phyloP scores from a whole-genome alignment of 768 basidiomycete species.

The Rhodotorula babjevae region DNA sequence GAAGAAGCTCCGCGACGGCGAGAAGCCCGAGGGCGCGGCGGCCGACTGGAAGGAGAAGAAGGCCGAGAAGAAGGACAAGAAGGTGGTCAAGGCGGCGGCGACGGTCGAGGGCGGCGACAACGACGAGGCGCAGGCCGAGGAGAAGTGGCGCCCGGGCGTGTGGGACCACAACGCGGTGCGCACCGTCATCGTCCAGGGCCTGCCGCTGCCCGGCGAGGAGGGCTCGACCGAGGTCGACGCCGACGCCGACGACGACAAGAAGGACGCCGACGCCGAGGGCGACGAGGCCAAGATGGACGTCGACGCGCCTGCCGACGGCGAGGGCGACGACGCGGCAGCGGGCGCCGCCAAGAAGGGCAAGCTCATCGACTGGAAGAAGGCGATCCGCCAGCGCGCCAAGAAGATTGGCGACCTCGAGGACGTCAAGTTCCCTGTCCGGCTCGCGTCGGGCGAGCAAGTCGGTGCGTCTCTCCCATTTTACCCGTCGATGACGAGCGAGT shows the following conservation, averaged over 20 bases:
- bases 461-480: constrained; percentile 49
- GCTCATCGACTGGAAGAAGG: constrained; percentile 40
- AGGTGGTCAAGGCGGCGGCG: neutral
- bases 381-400: constrained; percentile 60
- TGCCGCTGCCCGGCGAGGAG: constrained; percentile 40
- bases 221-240: constrained; percentile 30
- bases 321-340: constrained; percentile 60
- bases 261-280: constrained; percentile 54
- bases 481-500: neutral
- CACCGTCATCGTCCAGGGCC: constrained; percentile 53
- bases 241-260: constrained; percentile 1
- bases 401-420: constrained; percentile 70
- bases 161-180: constrained; percentile 75
- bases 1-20: constrained; percentile 39
- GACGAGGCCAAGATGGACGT: constrained; percentile 69
- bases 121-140: constrained; percentile 8
- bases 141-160: constrained; percentile 28
- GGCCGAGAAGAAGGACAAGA: neutral
- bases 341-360: constrained; percentile 25
- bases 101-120: constrained; percentile 2
- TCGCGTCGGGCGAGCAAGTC: constrained; percentile 54
- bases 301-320: constrained; percentile 63
- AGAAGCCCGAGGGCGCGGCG: constrained; percentile 29
- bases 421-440: constrained; percentile 54
- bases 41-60: constrained; percentile 32